Conservation (phyloP, 768 basidiomycete species). For the Kwoniella heveanensis region DNA sequence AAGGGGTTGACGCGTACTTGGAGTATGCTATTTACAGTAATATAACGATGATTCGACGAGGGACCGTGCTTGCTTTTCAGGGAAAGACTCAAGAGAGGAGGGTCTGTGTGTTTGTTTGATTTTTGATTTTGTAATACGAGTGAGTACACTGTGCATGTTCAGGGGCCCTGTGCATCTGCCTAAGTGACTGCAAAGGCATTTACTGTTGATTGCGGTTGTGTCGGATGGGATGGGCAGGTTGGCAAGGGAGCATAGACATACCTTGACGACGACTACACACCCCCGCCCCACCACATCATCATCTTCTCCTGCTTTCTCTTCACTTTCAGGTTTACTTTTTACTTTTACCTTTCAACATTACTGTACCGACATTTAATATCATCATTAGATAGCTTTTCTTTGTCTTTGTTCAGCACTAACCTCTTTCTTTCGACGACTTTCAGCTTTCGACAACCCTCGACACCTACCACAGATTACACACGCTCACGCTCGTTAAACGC, state of each 20-base stretch:
- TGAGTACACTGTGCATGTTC: not conserved
- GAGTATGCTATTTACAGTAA: not conserved
- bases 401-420: no score
- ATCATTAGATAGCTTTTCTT: no score
- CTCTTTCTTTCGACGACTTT: no score
- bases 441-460: not conserved
- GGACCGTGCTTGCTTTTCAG: slow-evolving; percentile 30
- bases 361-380: no score
- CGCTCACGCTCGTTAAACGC: slow-evolving; percentile 58
- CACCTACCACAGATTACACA: slow-evolving; percentile 43
- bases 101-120: not conserved
- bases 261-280: not conserved
- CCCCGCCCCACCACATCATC: slow-evolving; percentile 12
- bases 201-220: not conserved
- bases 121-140: not conserved
- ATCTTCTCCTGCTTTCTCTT: slow-evolving; percentile 27
- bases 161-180: slow-evolving; percentile 5
- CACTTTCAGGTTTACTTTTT: no score
- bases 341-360: not conserved
- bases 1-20: not conserved
- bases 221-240: no score
- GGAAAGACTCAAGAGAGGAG: not conserved
- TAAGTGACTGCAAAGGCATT: not conserved
- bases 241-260: slow-evolving; percentile 8
- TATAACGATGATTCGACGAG: not conserved